Evolutionary conservation across 345 rosid species (phyloP).

Genomic region (Boechera stricta): DNA sequence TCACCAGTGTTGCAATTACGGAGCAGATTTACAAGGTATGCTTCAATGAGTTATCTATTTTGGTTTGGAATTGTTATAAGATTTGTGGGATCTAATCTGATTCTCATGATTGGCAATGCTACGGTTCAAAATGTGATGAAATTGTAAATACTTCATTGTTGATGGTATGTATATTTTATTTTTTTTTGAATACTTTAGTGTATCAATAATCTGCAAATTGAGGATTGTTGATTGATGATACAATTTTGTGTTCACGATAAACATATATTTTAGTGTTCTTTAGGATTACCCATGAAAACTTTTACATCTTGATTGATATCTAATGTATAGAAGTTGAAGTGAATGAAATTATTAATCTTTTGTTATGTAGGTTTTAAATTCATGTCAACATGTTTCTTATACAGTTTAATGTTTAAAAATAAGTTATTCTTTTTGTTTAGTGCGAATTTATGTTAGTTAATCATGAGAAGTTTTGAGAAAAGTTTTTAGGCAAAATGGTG

Average conservation of each 20-base stretch:
- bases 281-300: not conserved
- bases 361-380: not conserved
- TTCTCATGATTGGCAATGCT: conserved; percentile 30
- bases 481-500: conserved; percentile 80
- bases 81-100: not conserved
- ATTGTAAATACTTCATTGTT: not conserved
- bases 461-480: conserved; percentile 95
- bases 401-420: not conserved
- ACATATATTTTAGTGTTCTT: not conserved
- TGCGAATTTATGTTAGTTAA: conserved; percentile 13
- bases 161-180: not conserved
- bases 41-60: not conserved
- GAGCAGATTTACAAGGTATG: conserved; percentile 88
- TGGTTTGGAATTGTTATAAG: not conserved
- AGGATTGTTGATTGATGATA: not conserved
- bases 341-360: not conserved
- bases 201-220: not conserved
- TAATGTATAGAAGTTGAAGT: not conserved
- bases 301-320: conserved; percentile 10
- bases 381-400: not conserved
- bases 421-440: conserved; percentile 21
- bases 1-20: conserved; percentile 75
- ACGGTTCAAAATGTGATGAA: conserved; percentile 26
- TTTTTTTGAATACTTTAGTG: not conserved
- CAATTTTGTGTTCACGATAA: not conserved